Evolutionary conservation across 1,284 basidiomycete genomes (phyloP).

Genomic region (Calocybe gambosa): DNA sequence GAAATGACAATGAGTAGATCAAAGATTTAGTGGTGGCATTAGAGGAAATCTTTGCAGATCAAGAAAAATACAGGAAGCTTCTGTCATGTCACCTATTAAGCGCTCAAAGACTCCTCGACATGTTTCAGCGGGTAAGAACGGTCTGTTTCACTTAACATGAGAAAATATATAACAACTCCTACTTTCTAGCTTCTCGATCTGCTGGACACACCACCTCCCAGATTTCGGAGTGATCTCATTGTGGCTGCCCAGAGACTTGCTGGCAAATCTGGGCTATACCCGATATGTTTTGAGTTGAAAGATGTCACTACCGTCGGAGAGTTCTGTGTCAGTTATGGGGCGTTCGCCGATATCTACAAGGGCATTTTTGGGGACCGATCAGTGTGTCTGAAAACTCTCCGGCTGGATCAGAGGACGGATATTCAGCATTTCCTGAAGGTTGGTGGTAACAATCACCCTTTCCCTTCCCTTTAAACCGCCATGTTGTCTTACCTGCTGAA

Average conservation of each 20-base stretch:
- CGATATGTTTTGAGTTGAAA: not conserved
- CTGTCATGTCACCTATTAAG: not conserved
- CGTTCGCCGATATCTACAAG: not conserved
- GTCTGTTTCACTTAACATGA: not conserved
- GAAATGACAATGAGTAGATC: not conserved
- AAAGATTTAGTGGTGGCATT: not conserved
- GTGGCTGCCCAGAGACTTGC: no score
- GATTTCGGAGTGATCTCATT: no score
- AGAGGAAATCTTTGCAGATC: not conserved
- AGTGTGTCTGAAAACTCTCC: not conserved
- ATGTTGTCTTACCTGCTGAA: no score
- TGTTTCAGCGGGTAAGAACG: not conserved
- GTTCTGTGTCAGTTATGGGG: not conserved
- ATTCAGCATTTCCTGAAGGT: not conserved
- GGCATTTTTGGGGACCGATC: not conserved
- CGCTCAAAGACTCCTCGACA: conserved; percentile 1
- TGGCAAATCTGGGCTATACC: no score
- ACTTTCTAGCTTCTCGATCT: no score
- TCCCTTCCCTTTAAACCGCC: not conserved
- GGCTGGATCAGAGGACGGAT: not conserved
- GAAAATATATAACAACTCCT: not conserved
- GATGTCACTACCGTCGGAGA: not conserved
- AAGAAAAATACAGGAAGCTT: not conserved
- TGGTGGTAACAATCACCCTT: not conserved
- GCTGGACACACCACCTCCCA: no score